Evolutionary conservation across 1,284 basidiomycete species (phyloP), one percentile per base, ranked within the genome.

Genomic region (Thelephora terrestris): DNA sequence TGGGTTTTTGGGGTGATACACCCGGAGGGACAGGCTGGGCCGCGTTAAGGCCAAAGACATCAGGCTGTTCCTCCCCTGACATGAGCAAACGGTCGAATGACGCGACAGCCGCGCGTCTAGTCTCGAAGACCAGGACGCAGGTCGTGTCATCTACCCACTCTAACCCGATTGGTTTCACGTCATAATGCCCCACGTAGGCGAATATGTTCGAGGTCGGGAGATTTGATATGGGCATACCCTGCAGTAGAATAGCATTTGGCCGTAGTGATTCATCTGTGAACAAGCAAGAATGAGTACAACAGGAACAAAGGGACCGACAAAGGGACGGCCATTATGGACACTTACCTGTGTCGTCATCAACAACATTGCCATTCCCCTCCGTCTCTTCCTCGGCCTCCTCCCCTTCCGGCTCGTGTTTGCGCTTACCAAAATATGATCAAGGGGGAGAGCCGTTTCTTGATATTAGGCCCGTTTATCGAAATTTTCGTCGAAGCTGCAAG

Each of bases 61-160:
- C 81, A 27, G 69, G 64, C 25, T 73, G 69, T 53, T 80, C 78
- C 14, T 64, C 57, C 7, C 63, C 56, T 3, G 71, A 66, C 58
- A 78, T 81, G 49, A 71, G 70, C 21, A 88, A 69, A 20, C 59
- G 59, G 7, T 64, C 61, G 54, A 74, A 71, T 1, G 76, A 85
- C 1, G 63, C 57, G 7, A 73, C 74, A 7, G 84, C 82, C 5
- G 68, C 62, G 34, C 63, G 54, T 46, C 71, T 77, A 21, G 76
- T 68, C 10, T 74, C 64, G 58, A 86, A 90, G 43, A 90, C 80
- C 48, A 89, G 67, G 5, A 90, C 73, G 57, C 85, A 88, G 24
- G 82, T 85, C 24, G 68, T 79, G 64, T 90, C 86, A 59, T 87
- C 78, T 7, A 90, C 71, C 86, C 85, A 88, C 62, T 89, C 84